Evolutionary conservation across 805 yeast genomes (phyloP), one percentile per base, ranked within the genome.

Genomic region (Kazachstania psychrophila): DNA sequence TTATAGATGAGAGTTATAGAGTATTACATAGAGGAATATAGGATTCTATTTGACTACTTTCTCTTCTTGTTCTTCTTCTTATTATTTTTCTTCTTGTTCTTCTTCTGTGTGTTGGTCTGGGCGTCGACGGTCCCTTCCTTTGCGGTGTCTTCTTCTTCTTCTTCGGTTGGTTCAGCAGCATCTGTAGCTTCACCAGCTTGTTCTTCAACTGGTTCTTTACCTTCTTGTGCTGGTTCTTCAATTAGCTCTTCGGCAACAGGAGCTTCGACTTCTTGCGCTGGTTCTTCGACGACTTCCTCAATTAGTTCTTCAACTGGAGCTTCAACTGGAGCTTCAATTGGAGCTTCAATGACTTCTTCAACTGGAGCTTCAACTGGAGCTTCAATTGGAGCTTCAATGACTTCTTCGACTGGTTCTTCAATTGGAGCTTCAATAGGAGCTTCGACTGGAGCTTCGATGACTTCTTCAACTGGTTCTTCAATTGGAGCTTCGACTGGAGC

Each of bases 171-270:
- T 28, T 17, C 37, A 24, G 25, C 10, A 13, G 19, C 25, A 13
- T 24, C 30, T 14, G 11, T 15, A 15, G 14, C 23, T 15, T 20
- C 33, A 5, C 23, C 17, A 10, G 14, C 28, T 27, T 23, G 32
- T 37, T 30, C 38, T 29, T 33, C 42, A 4, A 37, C 41, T 40
- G 28, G 41, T 44, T 10, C 46, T 43, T 34, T 36, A 41, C 12
- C 26, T n/a, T 20, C 25, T 19, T 20, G 13, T 19, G 5, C 15
- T 23, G 27, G 19, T 31, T 19, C 26, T 14, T 31, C 37, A 29
- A 36, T 42, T 41, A 28, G 40, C 46, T 9, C 44, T 44, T 38
- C 40, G 39, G 16, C 23, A 25, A 32, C 17, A 3, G 35, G 13
- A 6, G 22, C 34, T 26, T 37, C 37, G 5, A 27, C 34, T 17